Base-by-base conservation (phyloP, 495 filamentous ascomycete genomes). In the Parathielavia appendiculata region DNA sequence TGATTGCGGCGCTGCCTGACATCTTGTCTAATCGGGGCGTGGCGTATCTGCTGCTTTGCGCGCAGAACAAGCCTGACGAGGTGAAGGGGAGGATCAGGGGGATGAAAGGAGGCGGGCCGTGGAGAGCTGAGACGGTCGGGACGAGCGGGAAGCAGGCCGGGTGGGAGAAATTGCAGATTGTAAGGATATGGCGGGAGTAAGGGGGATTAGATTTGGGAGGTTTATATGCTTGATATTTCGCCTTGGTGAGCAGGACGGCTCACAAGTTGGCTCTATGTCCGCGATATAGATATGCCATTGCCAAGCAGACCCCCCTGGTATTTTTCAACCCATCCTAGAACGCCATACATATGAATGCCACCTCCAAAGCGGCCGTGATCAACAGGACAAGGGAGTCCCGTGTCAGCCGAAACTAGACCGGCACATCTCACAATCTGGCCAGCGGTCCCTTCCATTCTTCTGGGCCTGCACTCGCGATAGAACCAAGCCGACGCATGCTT, bases 41-140 rank as follows among this genome's bases (percentile, higher is more conserved):
- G 11, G 93, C 91, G 4, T 97, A 97, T 75, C 68, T 97, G 26
- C 67, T 98, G 59, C 83, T 98, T 0, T 97, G 93, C 71, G 83
- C 84, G 61, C 89, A 93, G 74, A 97, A 96, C 71, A 80, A 76
- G 62, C 90, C 91, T 0, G 84, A 88, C 52, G 77, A 83, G 55
- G 89, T 96, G 22, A 88, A 86, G 67, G 76, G 77, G 58, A 70
- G 79, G 56, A 80, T 96, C 57, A 70, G 78, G 23, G 63, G 49
- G 14, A 82, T 86, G 76, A 74, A 17, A 26, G 45, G 26, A 0
- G 52, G 26, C 1, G 54, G 52, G 1, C 19, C 10, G 44, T 64
- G 91, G 92, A 75, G 60, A 47, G 90, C 81, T 1, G 86, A 91
- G 73, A 87, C 79, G n/a, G 91, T 92, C 12, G 88, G 88, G 41